Evolutionary conservation across 2,329 filamentous ascomycete genomes (phyloP), one percentile per base, ranked within the genome.

Genomic region (Colletotrichum musicola): DNA sequence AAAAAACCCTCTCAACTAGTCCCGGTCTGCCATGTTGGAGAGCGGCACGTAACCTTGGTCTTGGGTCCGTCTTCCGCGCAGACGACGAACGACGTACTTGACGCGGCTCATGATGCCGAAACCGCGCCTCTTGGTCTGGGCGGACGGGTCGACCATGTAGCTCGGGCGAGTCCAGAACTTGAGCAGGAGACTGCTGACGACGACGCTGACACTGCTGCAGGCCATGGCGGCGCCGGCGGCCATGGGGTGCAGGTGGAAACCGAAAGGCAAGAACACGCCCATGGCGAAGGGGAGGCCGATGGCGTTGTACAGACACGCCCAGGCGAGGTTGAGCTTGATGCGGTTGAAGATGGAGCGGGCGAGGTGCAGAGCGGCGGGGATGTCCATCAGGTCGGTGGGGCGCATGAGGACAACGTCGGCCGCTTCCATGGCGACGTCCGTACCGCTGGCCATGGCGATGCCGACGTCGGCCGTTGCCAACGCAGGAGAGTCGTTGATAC

Each of bases 401-500:
- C 92, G 90, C 95, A 99, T 99, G 62, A 99, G 90, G 16, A 99
- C 96, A 18, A 99, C 90, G 75, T 97, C 94, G 0, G 96, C 96
- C 1, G 96, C 96, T 82, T 98, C 96, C 90, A 99, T 97, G 57
- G 96, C 96, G 1, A 99, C 95, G 77, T 98, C 96, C 0, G 96
- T 98, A 64, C 96, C 96, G 7, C 91, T 94, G 5, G 93, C 88
- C 80, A 99, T 93, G 66, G 95, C 95, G 73, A 99, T 97, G 71
- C 96, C 96, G 30, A 98, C 90, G 73, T 97, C 91, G 12, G 96
- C 95, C 0, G 94, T 97, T 0, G 94, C 96, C 12, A 99, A 89
- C 0, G 96, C 96, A 0, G 96, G 96, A 0, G 94, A 97, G 82
- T 99, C 96, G 80, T 99, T 99, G 86, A 99, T 98, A 49, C 96